phyloP scores from a whole-genome alignment of 2,329 filamentous ascomycete genomes.

The Diplocarpon mali region DNA sequence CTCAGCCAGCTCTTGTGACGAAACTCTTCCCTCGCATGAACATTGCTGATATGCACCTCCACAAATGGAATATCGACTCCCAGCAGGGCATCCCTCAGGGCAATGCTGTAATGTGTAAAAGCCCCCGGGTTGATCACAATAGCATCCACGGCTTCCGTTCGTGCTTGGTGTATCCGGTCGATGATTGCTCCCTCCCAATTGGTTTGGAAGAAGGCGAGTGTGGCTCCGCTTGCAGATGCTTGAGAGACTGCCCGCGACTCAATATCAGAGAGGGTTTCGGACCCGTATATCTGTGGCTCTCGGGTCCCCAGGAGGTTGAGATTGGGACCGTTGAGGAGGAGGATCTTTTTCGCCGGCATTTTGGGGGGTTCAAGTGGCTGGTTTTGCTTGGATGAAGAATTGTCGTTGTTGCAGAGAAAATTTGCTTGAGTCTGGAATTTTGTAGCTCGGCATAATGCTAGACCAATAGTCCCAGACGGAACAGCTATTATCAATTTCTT shows the following conservation, averaged over 20 bases:
- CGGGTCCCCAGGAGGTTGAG: conserved; percentile 69
- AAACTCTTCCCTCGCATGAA: conserved; percentile 60
- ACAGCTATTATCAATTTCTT: neutral
- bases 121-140: conserved; percentile 69
- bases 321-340: conserved; percentile 74
- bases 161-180: conserved; percentile 47
- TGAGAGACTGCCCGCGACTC: conserved; percentile 22
- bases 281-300: conserved; percentile 64
- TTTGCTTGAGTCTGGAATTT: neutral
- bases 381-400: neutral
- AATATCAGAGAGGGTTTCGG: conserved; percentile 54
- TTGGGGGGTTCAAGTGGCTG: neutral
- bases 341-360: conserved; percentile 38
- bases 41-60: conserved; percentile 67
- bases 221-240: conserved; percentile 24
- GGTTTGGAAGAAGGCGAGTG: conserved; percentile 54
- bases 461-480: neutral
- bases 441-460: neutral
- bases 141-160: conserved; percentile 44
- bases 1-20: conserved; percentile 60
- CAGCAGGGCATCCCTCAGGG: conserved; percentile 61
- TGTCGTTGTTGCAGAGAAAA: neutral
- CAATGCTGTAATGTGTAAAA: conserved; percentile 67
- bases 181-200: conserved; percentile 56
- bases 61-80: conserved; percentile 63